phyloP scores from a whole-genome alignment of 345 rosid species.

The Moricandia moricandioides region DNA sequence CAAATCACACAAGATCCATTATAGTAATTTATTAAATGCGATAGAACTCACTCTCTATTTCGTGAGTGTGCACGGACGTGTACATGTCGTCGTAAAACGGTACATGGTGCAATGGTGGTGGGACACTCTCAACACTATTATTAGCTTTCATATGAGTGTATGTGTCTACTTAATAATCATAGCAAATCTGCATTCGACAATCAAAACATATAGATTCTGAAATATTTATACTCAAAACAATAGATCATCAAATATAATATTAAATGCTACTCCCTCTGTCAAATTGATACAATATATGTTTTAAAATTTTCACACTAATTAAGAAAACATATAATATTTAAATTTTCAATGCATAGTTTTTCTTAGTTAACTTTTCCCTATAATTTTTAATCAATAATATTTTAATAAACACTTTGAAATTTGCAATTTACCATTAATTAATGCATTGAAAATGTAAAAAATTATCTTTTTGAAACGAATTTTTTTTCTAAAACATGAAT shows the following conservation, averaged over 20 bases:
- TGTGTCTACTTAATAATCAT: neutral
- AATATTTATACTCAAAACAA: neutral
- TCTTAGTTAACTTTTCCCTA: no score
- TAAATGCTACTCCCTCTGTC: no score
- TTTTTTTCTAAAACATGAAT: no score
- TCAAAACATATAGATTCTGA: neutral
- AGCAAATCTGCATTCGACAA: neutral
- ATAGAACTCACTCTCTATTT: constrained; percentile 2
- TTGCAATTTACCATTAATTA: no score
- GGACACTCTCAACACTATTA: constrained; percentile 19
- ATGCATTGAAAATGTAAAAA: no score
- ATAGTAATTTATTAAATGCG: constrained; percentile 18
- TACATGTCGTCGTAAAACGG: constrained; percentile 28
- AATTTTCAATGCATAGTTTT: no score
- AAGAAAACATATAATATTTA: no score
- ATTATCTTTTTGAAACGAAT: no score
- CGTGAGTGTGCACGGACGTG: constrained; percentile 31
- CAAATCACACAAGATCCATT: constrained; percentile 25
- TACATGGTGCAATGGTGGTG: constrained; percentile 26
- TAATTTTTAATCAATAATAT: no score
- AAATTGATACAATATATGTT: no score
- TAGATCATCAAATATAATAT: neutral
- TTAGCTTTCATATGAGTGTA: neutral
- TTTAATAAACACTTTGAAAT: no score
- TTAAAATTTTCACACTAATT: no score